A percentile compares a stretch with the other conserved stretches of the same genome.
Conservation (phyloP, 2,329 filamentous ascomycete species). For the Basipetospora chlamydospora region DNA sequence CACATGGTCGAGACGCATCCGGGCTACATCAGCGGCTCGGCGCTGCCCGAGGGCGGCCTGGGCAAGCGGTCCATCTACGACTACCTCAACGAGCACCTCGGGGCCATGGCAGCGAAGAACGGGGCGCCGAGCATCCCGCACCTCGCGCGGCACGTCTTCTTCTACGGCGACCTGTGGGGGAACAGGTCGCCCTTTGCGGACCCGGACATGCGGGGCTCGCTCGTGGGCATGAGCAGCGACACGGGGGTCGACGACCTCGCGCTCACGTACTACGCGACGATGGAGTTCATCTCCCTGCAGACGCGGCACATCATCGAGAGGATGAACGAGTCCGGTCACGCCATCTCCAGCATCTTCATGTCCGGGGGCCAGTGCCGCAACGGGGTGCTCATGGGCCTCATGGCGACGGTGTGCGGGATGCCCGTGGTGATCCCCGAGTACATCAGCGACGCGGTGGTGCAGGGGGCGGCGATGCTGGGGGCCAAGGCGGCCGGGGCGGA, state of each 20-base stretch:
- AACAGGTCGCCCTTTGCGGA: slow-evolving; percentile 92
- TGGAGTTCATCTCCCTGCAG: slow-evolving; percentile 97
- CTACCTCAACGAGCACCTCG: slow-evolving; percentile 78
- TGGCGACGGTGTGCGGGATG: slow-evolving; percentile 82
- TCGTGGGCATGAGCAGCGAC: slow-evolving; percentile 78
- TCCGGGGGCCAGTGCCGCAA: slow-evolving; percentile 97
- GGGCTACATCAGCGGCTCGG: slow-evolving; percentile 66
- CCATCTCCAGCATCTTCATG: slow-evolving; percentile 93
- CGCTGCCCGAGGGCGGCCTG: slow-evolving; percentile 51
- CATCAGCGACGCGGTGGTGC: slow-evolving; percentile 87
- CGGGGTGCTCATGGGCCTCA: slow-evolving; percentile 74
- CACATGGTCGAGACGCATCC: slow-evolving; percentile 93
- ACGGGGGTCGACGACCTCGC: slow-evolving; percentile 78
- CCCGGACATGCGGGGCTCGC: slow-evolving; percentile 77
- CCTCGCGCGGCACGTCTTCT: slow-evolving; percentile 88
- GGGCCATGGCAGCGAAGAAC: slow-evolving; percentile 54
- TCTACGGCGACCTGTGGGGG: slow-evolving; percentile 95
- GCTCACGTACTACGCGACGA: slow-evolving; percentile 83
- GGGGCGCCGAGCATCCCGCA: slow-evolving; percentile 68
- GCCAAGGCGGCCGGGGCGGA: slow-evolving; percentile 81
- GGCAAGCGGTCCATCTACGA: slow-evolving; percentile 87
- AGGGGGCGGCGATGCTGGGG: slow-evolving; percentile 96
- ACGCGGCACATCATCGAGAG: slow-evolving; percentile 88
- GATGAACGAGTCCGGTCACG: slow-evolving; percentile 84
- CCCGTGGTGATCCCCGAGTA: slow-evolving; percentile 89